Conservation (phyloP, 768 basidiomycete species). For the Leccinum imitatum region DNA sequence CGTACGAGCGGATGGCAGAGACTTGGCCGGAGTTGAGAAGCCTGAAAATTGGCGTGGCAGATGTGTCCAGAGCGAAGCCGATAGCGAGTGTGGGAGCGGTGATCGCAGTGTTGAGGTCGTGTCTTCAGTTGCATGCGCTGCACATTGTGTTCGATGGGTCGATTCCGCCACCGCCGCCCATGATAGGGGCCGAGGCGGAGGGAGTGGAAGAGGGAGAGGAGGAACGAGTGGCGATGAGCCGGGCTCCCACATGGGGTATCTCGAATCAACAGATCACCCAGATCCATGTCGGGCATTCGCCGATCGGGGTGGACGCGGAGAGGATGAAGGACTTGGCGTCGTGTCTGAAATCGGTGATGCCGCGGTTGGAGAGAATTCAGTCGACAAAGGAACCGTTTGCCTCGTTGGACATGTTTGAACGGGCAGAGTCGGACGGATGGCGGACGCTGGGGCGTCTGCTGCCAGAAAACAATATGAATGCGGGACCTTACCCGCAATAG, state of each 20-base stretch:
- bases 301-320: not conserved
- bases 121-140: conserved; percentile 12
- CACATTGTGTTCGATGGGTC: conserved; percentile 19
- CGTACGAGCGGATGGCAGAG: conserved; percentile 9
- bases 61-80: conserved; percentile 1
- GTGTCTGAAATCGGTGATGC: conserved; percentile 17
- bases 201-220: not conserved
- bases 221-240: not conserved
- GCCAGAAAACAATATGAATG: not conserved
- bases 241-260: conserved; percentile 1
- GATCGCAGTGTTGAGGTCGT: conserved; percentile 12
- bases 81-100: conserved; percentile 16
- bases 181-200: not conserved
- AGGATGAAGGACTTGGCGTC: not conserved
- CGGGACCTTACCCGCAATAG: not conserved
- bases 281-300: conserved; percentile 17
- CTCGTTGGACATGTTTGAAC: not conserved
- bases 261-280: conserved; percentile 10
- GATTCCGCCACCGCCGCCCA: conserved; percentile 1
- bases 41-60: conserved; percentile 10
- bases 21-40: conserved; percentile 12
- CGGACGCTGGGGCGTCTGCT: not conserved
- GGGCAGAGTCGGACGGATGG: conserved; percentile 1
- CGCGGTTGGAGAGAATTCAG: conserved; percentile 4
- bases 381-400: not conserved